These are phyloP conservation scores for Pisolithus microcarpus DNA, from an alignment of 768 basidiomycete genomes.

Conservation along the genomic window DNA sequence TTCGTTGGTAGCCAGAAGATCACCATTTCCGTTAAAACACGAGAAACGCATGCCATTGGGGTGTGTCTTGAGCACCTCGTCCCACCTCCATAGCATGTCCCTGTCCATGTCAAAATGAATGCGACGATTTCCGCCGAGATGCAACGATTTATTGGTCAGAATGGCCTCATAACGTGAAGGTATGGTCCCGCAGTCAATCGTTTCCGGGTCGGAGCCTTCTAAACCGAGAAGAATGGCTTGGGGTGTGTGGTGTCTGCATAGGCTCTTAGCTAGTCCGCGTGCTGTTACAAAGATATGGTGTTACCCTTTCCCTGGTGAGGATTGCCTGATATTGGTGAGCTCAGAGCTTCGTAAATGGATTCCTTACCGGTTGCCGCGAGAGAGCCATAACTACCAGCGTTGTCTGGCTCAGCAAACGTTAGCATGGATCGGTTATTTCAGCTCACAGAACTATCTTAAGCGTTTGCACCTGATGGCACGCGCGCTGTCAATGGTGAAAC, in stretches of 20 bases:
- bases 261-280: slow-evolving; percentile 2
- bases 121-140: slow-evolving; percentile 65
- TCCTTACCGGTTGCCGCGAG: slow-evolving; percentile 80
- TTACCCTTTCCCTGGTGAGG: slow-evolving; percentile 64
- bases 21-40: slow-evolving; percentile 73
- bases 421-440: background rate
- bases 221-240: slow-evolving; percentile 80
- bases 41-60: slow-evolving; percentile 94
- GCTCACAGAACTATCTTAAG: slow-evolving; percentile 81
- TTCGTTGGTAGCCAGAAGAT: slow-evolving; percentile 87
- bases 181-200: slow-evolving; percentile 82
- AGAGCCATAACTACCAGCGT: slow-evolving; percentile 65
- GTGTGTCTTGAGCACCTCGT: slow-evolving; percentile 81
- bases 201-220: slow-evolving; percentile 90
- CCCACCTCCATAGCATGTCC: slow-evolving; percentile 92
- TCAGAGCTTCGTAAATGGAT: background rate
- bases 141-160: slow-evolving; percentile 52
- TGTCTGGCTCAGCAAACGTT: slow-evolving; percentile 4
- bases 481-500: background rate
- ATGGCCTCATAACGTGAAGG: slow-evolving; percentile 69
- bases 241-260: slow-evolving; percentile 71
- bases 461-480: slow-evolving; percentile 49
- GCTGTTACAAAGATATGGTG: slow-evolving; percentile 12
- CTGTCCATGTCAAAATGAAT: slow-evolving; percentile 82
- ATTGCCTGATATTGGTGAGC: slow-evolving; percentile 3